A percentile compares a stretch with the other conserved stretches of the same genome.
Conservation (phyloP, 257 asterid species). For the Fraxinus excelsior region DNA sequence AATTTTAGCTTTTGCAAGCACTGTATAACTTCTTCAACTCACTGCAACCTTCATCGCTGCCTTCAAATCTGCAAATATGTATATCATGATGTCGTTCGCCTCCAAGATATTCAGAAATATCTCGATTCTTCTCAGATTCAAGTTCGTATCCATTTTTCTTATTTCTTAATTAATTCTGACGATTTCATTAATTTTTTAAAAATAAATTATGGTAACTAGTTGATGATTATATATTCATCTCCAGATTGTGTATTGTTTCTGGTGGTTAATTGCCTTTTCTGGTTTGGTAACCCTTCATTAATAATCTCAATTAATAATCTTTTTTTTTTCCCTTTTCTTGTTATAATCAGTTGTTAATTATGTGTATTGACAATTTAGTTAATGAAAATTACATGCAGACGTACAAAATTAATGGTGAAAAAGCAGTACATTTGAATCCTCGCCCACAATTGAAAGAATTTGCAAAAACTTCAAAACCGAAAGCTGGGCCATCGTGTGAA, state of each 20-base stretch:
- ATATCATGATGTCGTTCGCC: constrained; percentile 72
- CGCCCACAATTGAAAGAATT: constrained; percentile 60
- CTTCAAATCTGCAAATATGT: constrained; percentile 81
- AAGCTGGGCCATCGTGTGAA: constrained; percentile 51
- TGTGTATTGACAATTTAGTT: neutral
- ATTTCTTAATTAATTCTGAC: neutral
- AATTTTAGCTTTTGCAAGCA: constrained; percentile 57
- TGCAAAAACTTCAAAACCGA: constrained; percentile 46
- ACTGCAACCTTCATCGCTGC: constrained; percentile 43
- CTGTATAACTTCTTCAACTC: constrained; percentile 45
- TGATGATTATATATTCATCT: neutral
- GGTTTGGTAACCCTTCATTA: constrained; percentile 16
- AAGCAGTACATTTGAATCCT: constrained; percentile 78
- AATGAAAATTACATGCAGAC: constrained; percentile 38
- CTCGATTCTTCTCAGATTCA: constrained; percentile 71
- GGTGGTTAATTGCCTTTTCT: too few relatives aligned
- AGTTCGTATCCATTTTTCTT: constrained; percentile 31
- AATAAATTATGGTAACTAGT: neutral
- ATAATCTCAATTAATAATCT: neutral
- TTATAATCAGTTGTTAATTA: neutral
- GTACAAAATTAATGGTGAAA: constrained; percentile 74
- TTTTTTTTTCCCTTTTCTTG: too few relatives aligned
- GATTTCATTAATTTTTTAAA: neutral
- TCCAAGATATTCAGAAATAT: constrained; percentile 60
- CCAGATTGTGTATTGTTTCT: constrained; percentile 6